These are phyloP conservation scores for Plantago coronopus DNA, from an alignment of 305 asterid species.

Conservation along the genomic window DNA sequence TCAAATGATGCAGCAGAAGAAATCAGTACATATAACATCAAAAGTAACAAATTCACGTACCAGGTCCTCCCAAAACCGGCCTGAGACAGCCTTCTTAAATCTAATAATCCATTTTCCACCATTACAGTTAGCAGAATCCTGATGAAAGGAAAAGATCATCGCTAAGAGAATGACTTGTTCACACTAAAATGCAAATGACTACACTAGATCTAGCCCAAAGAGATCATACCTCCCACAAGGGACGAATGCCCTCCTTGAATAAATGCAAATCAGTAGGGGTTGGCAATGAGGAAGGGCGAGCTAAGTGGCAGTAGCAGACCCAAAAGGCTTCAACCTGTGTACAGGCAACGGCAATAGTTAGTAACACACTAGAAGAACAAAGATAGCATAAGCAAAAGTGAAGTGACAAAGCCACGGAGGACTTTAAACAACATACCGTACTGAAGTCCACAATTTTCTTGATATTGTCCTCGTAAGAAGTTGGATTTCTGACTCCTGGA, in stretches of 20 bases:
- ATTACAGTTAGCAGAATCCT: slow-evolving; percentile 92
- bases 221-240: slow-evolving; percentile 80
- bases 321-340: slow-evolving; percentile 84
- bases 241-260: slow-evolving; percentile 91
- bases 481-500: slow-evolving; percentile 80
- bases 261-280: slow-evolving; percentile 93
- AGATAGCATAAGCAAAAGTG: slow-evolving; percentile 7
- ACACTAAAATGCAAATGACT: slow-evolving; percentile 4
- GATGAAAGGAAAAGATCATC: slow-evolving; percentile 11
- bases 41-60: slow-evolving; percentile 33
- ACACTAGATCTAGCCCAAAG: slow-evolving; percentile 18
- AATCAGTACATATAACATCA: too few species aligned
- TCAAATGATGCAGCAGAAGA: too few species aligned
- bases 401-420: slow-evolving; percentile 10
- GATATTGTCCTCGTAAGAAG: slow-evolving; percentile 88
- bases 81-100: slow-evolving; percentile 78
- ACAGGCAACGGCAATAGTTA: slow-evolving; percentile 15
- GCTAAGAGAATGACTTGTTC: background rate
- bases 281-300: slow-evolving; percentile 75
- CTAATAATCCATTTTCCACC: slow-evolving; percentile 98
- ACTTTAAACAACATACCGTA: slow-evolving; percentile 41
- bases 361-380: slow-evolving; percentile 17
- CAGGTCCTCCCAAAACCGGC: slow-evolving; percentile 98
- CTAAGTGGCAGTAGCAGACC: slow-evolving; percentile 90
- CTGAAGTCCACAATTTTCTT: slow-evolving; percentile 85